These are phyloP conservation scores for Dryas integrifolia DNA, from an alignment of 331 rosid genomes.

Conservation along the genomic window DNA sequence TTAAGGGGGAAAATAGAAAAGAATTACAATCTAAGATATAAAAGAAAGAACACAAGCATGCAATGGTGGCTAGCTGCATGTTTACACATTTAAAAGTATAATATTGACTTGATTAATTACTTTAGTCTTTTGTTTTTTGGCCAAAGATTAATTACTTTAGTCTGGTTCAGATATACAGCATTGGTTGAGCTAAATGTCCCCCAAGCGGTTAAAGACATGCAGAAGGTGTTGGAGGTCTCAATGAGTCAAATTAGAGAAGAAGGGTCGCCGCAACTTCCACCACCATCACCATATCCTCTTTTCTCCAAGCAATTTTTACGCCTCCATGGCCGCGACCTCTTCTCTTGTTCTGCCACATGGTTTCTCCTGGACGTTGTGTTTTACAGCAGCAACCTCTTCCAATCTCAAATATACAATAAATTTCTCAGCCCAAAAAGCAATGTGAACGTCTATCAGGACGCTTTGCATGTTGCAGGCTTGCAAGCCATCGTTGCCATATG, in stretches of 20 bases:
- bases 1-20: too few species aligned
- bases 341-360: slow-evolving; percentile 54
- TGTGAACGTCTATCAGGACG: slow-evolving; percentile 34
- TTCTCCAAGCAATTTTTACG: slow-evolving; percentile 48
- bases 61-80: too few species aligned
- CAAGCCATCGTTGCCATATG: slow-evolving; percentile 56
- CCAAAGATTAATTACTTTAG: background rate
- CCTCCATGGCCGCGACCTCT: slow-evolving; percentile 62
- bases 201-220: slow-evolving; percentile 75
- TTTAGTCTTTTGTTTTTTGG: background rate
- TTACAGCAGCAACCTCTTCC: slow-evolving; percentile 73
- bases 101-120: background rate
- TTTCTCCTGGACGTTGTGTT: slow-evolving; percentile 63
- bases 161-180: slow-evolving; percentile 60
- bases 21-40: too few species aligned
- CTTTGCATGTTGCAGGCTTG: slow-evolving; percentile 36
- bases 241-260: slow-evolving; percentile 50
- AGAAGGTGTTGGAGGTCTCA: slow-evolving; percentile 55
- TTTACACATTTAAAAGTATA: too few species aligned
- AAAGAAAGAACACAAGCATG: too few species aligned
- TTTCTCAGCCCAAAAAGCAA: background rate
- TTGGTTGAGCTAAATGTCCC: slow-evolving; percentile 59
- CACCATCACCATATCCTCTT: slow-evolving; percentile 30
- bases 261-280: slow-evolving; percentile 6
- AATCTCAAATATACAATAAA: slow-evolving; percentile 41